These are phyloP conservation scores for Cytospora mali DNA, from an alignment of 2,329 filamentous ascomycete species.

Conservation along the genomic window DNA sequence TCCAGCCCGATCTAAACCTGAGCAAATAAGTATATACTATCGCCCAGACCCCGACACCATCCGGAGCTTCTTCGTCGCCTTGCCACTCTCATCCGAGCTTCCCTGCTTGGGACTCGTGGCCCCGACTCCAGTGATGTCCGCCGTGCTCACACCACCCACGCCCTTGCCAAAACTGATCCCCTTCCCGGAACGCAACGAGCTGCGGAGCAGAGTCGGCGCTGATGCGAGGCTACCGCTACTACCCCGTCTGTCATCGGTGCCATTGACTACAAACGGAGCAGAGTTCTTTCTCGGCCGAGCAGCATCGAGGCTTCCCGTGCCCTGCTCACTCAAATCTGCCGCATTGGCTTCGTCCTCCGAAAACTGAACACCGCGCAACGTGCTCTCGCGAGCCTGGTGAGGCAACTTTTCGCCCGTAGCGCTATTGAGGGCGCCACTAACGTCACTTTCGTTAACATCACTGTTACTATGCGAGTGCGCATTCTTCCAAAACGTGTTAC, in stretches of 20 bases:
- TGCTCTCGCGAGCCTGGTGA: constrained; percentile 28
- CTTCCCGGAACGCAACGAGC: constrained; percentile 42
- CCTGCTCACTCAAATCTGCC: constrained; percentile 23
- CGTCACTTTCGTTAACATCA: constrained; percentile 36
- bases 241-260: constrained; percentile 13
- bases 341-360: constrained; percentile 25
- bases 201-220: constrained; percentile 37
- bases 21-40: neutral
- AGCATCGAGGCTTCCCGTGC: constrained; percentile 6
- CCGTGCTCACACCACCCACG: constrained; percentile 40
- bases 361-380: constrained; percentile 16
- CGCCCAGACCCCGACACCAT: constrained; percentile 13
- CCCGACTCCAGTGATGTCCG: constrained; percentile 30
- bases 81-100: constrained; percentile 23
- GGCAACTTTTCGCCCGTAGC: constrained; percentile 10
- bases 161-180: constrained; percentile 47
- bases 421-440: constrained; percentile 33
- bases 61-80: constrained; percentile 14
- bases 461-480: constrained; percentile 29
- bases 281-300: constrained; percentile 9
- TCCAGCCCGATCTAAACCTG: neutral
- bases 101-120: constrained; percentile 22
- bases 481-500: constrained; percentile 37
- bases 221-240: constrained; percentile 9
- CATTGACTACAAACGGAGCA: neutral